Evolutionary conservation across 495 filamentous ascomycete species (phyloP).

Genomic region (Ramalina peruviana): DNA sequence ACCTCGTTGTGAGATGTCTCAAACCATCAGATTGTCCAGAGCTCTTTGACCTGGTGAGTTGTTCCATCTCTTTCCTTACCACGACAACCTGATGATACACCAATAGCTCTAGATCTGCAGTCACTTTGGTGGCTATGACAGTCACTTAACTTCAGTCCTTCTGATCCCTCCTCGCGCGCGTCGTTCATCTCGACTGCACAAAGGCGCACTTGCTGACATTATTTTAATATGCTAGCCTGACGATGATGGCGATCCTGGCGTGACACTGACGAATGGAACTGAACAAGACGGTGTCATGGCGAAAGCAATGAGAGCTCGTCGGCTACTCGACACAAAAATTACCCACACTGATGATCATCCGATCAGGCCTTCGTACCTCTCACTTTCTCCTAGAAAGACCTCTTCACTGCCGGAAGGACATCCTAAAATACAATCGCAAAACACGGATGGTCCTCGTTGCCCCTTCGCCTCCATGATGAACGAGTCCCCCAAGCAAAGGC

Average conservation of each 20-base stretch:
- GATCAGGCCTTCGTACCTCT: neutral
- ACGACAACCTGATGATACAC: conserved; percentile 36
- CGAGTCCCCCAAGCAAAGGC: conserved; percentile 3
- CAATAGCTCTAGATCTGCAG: conserved; percentile 48
- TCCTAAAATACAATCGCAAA: neutral
- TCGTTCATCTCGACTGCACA: neutral
- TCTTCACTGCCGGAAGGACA: neutral
- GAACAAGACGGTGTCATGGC: neutral
- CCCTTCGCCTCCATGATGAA: conserved; percentile 27
- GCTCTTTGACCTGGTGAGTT: conserved; percentile 22
- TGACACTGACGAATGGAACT: neutral
- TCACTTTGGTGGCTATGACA: conserved; percentile 34
- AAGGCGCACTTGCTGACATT: neutral
- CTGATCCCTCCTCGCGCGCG: too few species aligned
- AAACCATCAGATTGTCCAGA: too few species aligned
- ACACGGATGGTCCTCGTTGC: conserved; percentile 22
- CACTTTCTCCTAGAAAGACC: neutral
- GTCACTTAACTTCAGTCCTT: conserved; percentile 11
- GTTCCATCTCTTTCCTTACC: conserved; percentile 1
- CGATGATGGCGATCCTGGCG: neutral
- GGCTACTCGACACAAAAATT: neutral
- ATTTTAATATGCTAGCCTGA: neutral
- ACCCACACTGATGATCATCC: neutral
- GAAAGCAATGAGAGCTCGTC: conserved; percentile 7
- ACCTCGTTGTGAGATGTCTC: too few species aligned